Conservation (phyloP, 257 asterid genomes). For the Oldenlandia corymbosa region DNA sequence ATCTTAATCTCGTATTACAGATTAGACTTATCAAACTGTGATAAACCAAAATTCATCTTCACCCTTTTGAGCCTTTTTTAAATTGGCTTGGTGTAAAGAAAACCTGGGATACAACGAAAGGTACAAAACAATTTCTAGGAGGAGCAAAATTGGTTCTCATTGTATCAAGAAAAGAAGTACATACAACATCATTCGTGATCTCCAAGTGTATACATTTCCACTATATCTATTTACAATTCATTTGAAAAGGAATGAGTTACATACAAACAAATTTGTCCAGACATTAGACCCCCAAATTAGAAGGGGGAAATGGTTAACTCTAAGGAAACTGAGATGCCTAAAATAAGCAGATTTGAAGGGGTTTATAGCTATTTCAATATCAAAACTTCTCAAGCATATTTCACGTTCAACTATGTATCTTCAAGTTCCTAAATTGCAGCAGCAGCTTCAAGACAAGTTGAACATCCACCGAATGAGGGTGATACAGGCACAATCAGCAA, state of each 20-base stretch:
- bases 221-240: conserved; percentile 15
- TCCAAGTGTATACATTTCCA: not conserved
- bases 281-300: conserved; percentile 12
- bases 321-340: conserved; percentile 11
- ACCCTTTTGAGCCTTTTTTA: too few species aligned
- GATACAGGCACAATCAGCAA: conserved; percentile 1
- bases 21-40: too few species aligned
- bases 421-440: conserved; percentile 8
- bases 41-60: too few species aligned
- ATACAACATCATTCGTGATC: too few species aligned
- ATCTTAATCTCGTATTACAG: too few species aligned
- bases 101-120: too few species aligned
- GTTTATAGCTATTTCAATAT: conserved; percentile 13
- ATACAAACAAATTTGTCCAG: conserved; percentile 16
- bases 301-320: conserved; percentile 13
- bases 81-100: too few species aligned
- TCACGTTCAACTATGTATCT: not conserved
- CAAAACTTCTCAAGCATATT: not conserved
- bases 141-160: not conserved
- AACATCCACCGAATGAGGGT: not conserved
- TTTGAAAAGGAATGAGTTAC: conserved; percentile 13
- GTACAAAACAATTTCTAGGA: too few species aligned
- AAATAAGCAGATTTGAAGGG: conserved; percentile 18
- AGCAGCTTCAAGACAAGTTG: not conserved
- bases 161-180: not conserved